Base-by-base conservation (phyloP, 768 basidiomycete genomes). In the Psilocybe tampanensis region DNA sequence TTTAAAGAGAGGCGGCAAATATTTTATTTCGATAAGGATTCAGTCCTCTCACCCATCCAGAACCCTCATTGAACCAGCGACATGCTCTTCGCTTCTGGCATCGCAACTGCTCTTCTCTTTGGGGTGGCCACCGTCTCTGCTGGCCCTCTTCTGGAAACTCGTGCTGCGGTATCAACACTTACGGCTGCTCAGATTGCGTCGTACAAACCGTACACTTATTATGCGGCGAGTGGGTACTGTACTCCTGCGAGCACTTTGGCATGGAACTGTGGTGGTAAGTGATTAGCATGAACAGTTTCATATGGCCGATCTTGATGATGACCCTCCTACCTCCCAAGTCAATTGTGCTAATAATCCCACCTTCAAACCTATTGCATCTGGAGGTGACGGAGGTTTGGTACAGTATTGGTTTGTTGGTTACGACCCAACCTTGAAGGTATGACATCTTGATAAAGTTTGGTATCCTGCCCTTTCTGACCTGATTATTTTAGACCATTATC, bases 221-320 rank as follows among this genome's bases (percentile, higher is more conserved):
- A 78, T 54, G 83, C 85, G 0, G 77, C 78, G 43, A 64, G 84
- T 66, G 19, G 75, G 19, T 59, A 59, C 45, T 59, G 58, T 36
- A 59, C 69, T 11, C 75, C 82, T 4, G 55, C 70, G 7, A 58
- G 66, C 24, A 82, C 80, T 6, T 51, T 75, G 41, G 65, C 72
- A 23, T 86, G 84, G 85, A 62, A 70, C 33, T 86, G 84, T 60
- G 84, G 84, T 63, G 58, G 83, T 82, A 59, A 53, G 76, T 54
- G 13, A 1, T 49, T 47, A 4, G 36, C 4, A 34, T 43, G 2
- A 15, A 13, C n/a, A 15, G 15, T 34, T 39, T 5, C 15, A 15
- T 13, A 4, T 5, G 3, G n/a, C 3, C 36, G 36, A 13, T 39
- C 4, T 39, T 39, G 36, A 6, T 39, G 29, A 29, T 29, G 29